Conservation (phyloP, 1,284 basidiomycete species). For the Ustilago esculenta region DNA sequence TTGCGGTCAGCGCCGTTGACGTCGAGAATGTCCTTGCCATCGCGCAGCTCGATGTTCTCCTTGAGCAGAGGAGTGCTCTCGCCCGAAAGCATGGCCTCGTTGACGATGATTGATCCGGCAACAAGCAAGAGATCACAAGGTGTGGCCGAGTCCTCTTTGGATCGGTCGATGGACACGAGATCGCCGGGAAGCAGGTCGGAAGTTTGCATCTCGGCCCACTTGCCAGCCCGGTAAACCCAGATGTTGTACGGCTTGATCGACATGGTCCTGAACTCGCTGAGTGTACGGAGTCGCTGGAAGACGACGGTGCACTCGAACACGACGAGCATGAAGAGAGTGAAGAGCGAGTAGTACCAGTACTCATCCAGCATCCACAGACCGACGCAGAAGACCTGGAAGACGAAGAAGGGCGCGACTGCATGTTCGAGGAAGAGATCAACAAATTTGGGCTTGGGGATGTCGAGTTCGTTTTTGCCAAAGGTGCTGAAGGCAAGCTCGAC, state of each 20-base stretch:
- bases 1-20: slow-evolving; percentile 64
- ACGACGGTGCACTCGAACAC: slow-evolving; percentile 67
- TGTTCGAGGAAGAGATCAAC: slow-evolving; percentile 65
- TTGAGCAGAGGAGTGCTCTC: slow-evolving; percentile 66
- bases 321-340: slow-evolving; percentile 66
- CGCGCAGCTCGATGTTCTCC: slow-evolving; percentile 64
- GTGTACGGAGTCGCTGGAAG: slow-evolving; percentile 63
- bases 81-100: slow-evolving; percentile 67
- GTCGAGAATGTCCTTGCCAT: slow-evolving; percentile 59
- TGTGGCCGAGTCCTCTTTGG: slow-evolving; percentile 65
- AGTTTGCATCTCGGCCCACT: slow-evolving; percentile 60
- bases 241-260: slow-evolving; percentile 65
- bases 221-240: slow-evolving; percentile 58
- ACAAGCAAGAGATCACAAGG: slow-evolving; percentile 62
- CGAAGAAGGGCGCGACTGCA: slow-evolving; percentile 67
- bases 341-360: slow-evolving; percentile 66
- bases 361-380: slow-evolving; percentile 67
- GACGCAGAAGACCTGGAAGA: slow-evolving; percentile 67
- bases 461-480: slow-evolving; percentile 62
- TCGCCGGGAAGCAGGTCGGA: slow-evolving; percentile 64
- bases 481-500: slow-evolving; percentile 58
- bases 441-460: slow-evolving; percentile 65
- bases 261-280: slow-evolving; percentile 67
- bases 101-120: slow-evolving; percentile 62
- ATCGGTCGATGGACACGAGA: slow-evolving; percentile 63